Percentiles rank a stretch among this genome's conserved stretches.
Conservation (phyloP, 208 protist genomes). For the Leishmania turanica region DNA sequence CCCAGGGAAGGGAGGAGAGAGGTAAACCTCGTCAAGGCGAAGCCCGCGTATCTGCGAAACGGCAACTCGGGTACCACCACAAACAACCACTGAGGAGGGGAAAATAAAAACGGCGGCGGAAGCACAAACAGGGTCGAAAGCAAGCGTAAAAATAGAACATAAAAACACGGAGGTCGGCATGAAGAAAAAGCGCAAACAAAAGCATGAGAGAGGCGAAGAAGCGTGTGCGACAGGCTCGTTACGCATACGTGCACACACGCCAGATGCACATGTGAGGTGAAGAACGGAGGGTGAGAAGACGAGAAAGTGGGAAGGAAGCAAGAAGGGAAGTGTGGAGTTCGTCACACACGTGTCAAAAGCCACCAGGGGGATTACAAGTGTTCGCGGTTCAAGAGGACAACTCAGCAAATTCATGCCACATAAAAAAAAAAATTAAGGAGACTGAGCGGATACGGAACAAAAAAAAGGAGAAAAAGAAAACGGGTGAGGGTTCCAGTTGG, state of each 20-base stretch:
- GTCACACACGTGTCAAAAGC: neutral
- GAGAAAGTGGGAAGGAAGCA: slow-evolving; percentile 1
- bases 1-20: too few relatives aligned
- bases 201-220: neutral
- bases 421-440: neutral
- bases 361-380: neutral
- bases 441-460: neutral
- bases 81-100: neutral
- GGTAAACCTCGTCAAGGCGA: neutral
- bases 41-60: neutral
- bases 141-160: slow-evolving; percentile 1
- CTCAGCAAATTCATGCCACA: neutral
- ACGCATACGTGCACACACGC: neutral
- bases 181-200: neutral
- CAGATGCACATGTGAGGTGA: neutral
- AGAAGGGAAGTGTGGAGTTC: neutral
- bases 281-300: neutral
- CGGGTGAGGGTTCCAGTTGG: neutral
- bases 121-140: neutral
- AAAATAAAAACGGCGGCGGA: neutral
- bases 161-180: neutral
- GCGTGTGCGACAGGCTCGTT: neutral
- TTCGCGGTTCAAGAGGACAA: neutral
- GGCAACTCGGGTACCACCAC: neutral
- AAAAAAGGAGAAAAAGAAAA: neutral